A percentile compares a stretch with the other conserved stretches of the same genome.
Conservation (phyloP, 139 green algal genomes). For the Pleodorina starrii region DNA sequence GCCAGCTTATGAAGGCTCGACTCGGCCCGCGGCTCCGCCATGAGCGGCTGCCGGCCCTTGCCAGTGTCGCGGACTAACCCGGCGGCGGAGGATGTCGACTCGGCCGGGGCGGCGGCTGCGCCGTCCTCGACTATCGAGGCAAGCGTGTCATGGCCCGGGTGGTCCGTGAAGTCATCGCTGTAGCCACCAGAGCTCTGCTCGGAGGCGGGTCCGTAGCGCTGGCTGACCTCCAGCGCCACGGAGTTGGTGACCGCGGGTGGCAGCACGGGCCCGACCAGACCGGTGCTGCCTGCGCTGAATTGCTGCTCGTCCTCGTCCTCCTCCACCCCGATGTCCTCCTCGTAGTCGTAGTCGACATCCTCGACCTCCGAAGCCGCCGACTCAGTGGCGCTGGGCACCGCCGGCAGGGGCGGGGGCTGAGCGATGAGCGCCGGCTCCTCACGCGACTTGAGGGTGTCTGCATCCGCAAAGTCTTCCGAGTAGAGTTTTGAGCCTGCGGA, state of each 20-base stretch:
- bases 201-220: slow-evolving; percentile 39
- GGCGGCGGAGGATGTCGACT: background rate
- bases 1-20: background rate
- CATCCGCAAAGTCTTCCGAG: slow-evolving; percentile 9
- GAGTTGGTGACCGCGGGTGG: background rate
- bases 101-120: background rate
- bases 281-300: slow-evolving; percentile 6
- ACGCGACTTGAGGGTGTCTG: background rate
- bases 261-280: background rate
- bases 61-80: background rate
- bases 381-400: background rate
- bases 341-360: slow-evolving; percentile 4
- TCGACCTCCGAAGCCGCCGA: background rate
- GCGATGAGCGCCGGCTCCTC: background rate
- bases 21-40: background rate
- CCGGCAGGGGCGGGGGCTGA: background rate
- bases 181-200: background rate
- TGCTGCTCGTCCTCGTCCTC: background rate
- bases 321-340: background rate
- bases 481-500: slow-evolving; percentile 33
- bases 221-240: slow-evolving; percentile 21
- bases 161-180: slow-evolving; percentile 22
- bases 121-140: background rate
- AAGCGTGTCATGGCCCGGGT: background rate
- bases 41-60: background rate